Evolutionary conservation across 306 rosid species (phyloP), one percentile per base, ranked within the genome.

Genomic region (Begonia loranthoides): DNA sequence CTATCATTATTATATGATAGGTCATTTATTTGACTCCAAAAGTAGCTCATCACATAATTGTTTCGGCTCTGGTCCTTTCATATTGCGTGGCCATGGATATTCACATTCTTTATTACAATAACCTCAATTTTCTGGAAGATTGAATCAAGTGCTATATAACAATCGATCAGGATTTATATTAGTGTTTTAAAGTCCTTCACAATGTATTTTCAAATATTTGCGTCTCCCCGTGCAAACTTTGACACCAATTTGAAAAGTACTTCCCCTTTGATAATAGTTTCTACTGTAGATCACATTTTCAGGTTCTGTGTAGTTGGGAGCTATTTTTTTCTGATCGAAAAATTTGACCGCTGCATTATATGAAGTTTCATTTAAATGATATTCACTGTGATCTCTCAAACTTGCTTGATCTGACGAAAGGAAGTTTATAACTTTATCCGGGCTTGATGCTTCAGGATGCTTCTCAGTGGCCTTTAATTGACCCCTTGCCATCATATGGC

Each of bases 401-500:
- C 36, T 28, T 28, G 36, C 36, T 28, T 28, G 36, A 28, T 28
- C 36, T 28, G 36, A 28, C 9, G 9, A 28, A 28, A 28, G 36
- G 36, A 3, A 28, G 36, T 28, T 28, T 28, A 28, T 28, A 28
- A 5, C 36, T 28, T 28, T 28, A 28, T 28, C 9, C 5, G 8
- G 36, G 9, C 24, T 69, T 59, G 55, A 61, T 74, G 66, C 15
- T 68, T 53, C 67, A 85, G 97, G 70, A 78, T 67, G 66, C 76
- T 13, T 39, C 51, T n/a, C 64, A 62, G 60, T 90, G 97, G 97
- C 97, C 92, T 34, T 61, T 90, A 61, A 74, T 77, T 52, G 79
- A 82, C 47, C 97, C 95, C 5, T 66, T 90, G 79, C 97, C 95
- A 28, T 90, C 97, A 57, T 85, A 82, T 62, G 97, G 94, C 56